phyloP scores from a whole-genome alignment of 148 eudicot genomes.

The Drosera capensis region DNA sequence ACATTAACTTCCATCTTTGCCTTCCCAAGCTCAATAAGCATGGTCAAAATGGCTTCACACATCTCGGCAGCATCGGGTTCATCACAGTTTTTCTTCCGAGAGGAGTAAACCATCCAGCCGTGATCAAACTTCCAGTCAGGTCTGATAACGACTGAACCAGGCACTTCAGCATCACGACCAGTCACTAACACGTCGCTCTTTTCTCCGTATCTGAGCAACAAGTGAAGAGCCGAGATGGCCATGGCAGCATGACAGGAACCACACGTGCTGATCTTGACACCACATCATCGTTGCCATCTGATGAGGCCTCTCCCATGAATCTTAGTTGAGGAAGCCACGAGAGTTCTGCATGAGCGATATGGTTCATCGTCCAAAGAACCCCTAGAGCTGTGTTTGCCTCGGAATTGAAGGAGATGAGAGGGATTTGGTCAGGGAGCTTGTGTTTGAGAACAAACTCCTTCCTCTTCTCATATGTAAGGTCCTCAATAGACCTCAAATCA shows the following conservation, averaged over 20 bases:
- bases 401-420: slow-evolving; percentile 74
- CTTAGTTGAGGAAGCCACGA: slow-evolving; percentile 49
- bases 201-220: slow-evolving; percentile 70
- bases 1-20: slow-evolving; percentile 7
- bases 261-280: slow-evolving; percentile 18
- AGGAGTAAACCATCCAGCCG: slow-evolving; percentile 83
- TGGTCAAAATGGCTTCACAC: slow-evolving; percentile 78
- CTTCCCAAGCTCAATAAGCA: slow-evolving; percentile 64
- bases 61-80: slow-evolving; percentile 64
- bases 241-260: slow-evolving; percentile 63
- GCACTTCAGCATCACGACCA: slow-evolving; percentile 89
- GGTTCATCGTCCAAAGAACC: slow-evolving; percentile 60
- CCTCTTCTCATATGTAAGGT: slow-evolving; percentile 70
- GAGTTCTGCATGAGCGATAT: slow-evolving; percentile 87
- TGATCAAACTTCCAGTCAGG: slow-evolving; percentile 76
- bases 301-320: slow-evolving; percentile 8
- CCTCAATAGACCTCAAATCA: slow-evolving; percentile 72
- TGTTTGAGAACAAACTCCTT: slow-evolving; percentile 57
- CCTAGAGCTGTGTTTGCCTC: slow-evolving; percentile 61
- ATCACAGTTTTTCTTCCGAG: slow-evolving; percentile 46
- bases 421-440: slow-evolving; percentile 64
- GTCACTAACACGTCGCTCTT: slow-evolving; percentile 88
- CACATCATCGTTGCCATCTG: slow-evolving; percentile 11
- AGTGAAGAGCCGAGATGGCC: slow-evolving; percentile 72
- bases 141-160: slow-evolving; percentile 74